Percentiles rank a stretch among this genome's conserved stretches.
Evolutionary conservation across 1,284 basidiomycete genomes (phyloP).

Genomic region (Malassezia brasiliensis): DNA sequence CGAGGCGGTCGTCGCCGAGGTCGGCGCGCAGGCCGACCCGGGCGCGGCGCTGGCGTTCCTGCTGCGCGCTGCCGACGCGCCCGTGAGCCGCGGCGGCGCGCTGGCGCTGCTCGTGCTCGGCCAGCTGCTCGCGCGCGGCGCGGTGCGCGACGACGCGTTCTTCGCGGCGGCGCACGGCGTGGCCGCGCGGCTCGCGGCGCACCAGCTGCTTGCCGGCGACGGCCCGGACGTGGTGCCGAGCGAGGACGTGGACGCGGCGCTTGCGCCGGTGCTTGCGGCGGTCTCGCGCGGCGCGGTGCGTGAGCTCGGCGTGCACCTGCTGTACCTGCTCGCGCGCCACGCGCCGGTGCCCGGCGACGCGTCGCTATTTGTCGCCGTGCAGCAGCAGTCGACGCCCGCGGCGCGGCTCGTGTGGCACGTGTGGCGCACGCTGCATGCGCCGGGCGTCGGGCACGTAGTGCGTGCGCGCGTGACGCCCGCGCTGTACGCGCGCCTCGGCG

Average conservation of each 20-base stretch:
- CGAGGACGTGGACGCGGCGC: not conserved
- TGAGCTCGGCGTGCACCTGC: constrained; percentile 7
- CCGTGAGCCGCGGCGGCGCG: constrained; percentile 6
- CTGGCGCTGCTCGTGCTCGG: constrained; percentile 12
- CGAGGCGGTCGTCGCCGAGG: not conserved
- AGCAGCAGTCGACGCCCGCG: constrained; percentile 5
- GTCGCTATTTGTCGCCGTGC: constrained; percentile 10
- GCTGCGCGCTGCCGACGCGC: not conserved
- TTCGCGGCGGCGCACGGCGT: constrained; percentile 1
- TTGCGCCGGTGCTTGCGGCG: not conserved
- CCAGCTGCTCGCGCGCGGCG: constrained; percentile 4
- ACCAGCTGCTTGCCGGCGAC: constrained; percentile 13
- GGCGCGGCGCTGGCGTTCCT: not conserved
- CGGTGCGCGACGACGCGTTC: not conserved
- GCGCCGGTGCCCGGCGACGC: constrained; percentile 8
- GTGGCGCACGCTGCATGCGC: constrained; percentile 14
- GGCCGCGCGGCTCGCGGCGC: not conserved
- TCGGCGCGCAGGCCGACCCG: not conserved
- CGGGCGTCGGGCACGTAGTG: not conserved
- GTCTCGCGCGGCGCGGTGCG: constrained; percentile 11
- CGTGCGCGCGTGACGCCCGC: constrained; percentile 5
- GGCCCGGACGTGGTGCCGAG: not conserved
- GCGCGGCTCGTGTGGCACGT: constrained; percentile 13
- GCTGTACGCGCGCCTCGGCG: constrained; percentile 7
- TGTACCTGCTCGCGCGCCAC: constrained; percentile 3